These are phyloP conservation scores for Amphichorda felina DNA, from an alignment of 2,329 filamentous ascomycete genomes.

Conservation along the genomic window DNA sequence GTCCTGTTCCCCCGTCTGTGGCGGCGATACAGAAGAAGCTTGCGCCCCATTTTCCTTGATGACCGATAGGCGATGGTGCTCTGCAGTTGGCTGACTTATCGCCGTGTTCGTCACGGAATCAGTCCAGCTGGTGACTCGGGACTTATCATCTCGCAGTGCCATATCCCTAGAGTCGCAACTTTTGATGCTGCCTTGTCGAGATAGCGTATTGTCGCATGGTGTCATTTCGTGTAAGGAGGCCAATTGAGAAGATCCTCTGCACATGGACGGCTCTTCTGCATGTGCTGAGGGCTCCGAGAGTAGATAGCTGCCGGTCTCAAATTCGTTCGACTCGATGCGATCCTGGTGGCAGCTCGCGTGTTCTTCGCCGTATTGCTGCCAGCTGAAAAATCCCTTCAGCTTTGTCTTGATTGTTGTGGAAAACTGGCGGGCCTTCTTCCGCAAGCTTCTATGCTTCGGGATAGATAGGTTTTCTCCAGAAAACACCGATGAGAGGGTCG, in stretches of 20 bases:
- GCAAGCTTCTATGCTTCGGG: constrained; percentile 22
- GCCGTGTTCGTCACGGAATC: constrained; percentile 49
- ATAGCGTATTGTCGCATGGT: constrained; percentile 32
- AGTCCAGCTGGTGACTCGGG: constrained; percentile 63
- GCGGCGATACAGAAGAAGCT: constrained; percentile 22
- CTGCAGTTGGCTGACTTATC: constrained; percentile 26
- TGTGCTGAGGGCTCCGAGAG: too few species aligned
- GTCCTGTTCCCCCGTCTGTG: background rate
- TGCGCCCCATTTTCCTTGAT: constrained; percentile 44
- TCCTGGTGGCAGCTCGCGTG: too few species aligned
- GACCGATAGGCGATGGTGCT: constrained; percentile 47
- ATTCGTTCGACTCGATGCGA: too few species aligned
- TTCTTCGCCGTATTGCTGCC: too few species aligned
- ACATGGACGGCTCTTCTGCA: too few species aligned
- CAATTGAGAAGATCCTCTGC: too few species aligned
- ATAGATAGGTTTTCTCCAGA: constrained; percentile 11
- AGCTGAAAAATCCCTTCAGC: constrained; percentile 32
- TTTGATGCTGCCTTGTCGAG: constrained; percentile 42
- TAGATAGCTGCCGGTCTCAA: background rate
- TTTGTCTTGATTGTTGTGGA: constrained; percentile 51
- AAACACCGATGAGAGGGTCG: constrained; percentile 17
- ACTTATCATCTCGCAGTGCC: constrained; percentile 32
- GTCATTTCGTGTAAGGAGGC: too few species aligned
- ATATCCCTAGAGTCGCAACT: constrained; percentile 19
- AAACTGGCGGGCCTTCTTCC: constrained; percentile 45